Base-by-base conservation (phyloP, 441 rosid species). In the Mallotus japonicus region DNA sequence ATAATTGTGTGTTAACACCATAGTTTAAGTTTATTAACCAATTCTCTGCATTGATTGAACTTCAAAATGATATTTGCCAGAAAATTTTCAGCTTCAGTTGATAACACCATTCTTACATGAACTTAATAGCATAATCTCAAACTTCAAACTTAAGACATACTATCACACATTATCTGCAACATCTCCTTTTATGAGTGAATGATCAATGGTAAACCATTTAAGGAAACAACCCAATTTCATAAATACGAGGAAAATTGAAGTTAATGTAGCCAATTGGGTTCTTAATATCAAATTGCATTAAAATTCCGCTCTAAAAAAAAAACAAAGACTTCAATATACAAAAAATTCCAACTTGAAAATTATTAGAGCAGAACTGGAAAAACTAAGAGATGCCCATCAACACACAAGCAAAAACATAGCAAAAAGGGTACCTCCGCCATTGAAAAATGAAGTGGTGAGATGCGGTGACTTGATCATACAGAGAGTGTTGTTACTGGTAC, bases 391-490 rank as follows among this genome's bases (percentile, higher is more conserved):
- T 53, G 14, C 62, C 76, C 61, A 65, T 55, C 1, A 62, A 64
- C 61, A 37, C 40, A 37, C 40, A 28, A 44, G 11, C n/a, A 19
- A 54, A 37, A 32, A 14, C 4, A 58, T 51, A 57, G 61, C 50
- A 19, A 47, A 44, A 34, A 34, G 8, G 28, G 13, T 75, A 87
- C 90, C 87, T 79, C 90, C 87, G 10, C 86, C 82, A 64, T 72
- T 82, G 55, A 87, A 71, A 74, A 83, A 83, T 40, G 85, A 76
- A 24, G 87, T 77, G 24, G 77, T 71, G 58, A 87, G 87, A n/a
- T 81, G 80, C 8, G 71, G 73, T 34, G 70, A 80, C 73, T 76
- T 82, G 61, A 79, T 80, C 63, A 81, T 62, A 67, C 70, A 76
- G 78, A 81, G 81, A 56, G 73, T 71, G 47, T 49, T 77, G 65